These are phyloP conservation scores for Hypoxylon sp. DNA, from an alignment of 2,329 filamentous ascomycete genomes.

Conservation along the genomic window DNA sequence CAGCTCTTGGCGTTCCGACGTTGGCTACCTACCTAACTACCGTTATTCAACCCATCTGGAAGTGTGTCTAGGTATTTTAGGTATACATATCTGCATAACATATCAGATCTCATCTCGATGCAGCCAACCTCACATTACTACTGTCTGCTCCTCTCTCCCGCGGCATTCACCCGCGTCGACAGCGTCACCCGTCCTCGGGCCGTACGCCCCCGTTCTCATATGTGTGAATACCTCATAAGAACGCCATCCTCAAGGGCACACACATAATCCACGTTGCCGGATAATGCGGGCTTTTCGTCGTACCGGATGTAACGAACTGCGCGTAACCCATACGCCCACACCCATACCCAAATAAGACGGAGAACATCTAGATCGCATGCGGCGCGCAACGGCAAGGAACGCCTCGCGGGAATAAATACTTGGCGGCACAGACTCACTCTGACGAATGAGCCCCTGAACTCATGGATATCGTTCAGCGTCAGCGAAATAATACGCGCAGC, in stretches of 20 bases:
- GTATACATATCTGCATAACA: neutral
- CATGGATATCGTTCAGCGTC: neutral
- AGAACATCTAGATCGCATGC: neutral
- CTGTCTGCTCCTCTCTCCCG: neutral
- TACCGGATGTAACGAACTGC: conserved; percentile 3
- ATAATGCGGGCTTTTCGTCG: neutral
- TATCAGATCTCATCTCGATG: conserved; percentile 7
- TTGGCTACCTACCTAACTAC: neutral
- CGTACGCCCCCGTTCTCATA: neutral
- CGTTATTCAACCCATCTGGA: neutral
- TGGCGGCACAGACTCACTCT: neutral
- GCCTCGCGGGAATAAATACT: neutral
- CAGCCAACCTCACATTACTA: neutral
- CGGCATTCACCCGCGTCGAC: neutral
- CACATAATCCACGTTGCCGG: conserved; percentile 7
- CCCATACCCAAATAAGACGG: neutral
- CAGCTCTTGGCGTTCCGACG: neutral
- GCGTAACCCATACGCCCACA: neutral
- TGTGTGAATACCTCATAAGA: neutral
- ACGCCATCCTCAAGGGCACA: neutral
- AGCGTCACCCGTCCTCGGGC: neutral
- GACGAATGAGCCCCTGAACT: neutral
- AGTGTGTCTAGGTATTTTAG: conserved; percentile 14
- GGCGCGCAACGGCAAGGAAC: conserved; percentile 7
- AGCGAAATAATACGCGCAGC: neutral